phyloP scores from a whole-genome alignment of 495 filamentous ascomycete species.

The Hypomontagnella submonticulosa region DNA sequence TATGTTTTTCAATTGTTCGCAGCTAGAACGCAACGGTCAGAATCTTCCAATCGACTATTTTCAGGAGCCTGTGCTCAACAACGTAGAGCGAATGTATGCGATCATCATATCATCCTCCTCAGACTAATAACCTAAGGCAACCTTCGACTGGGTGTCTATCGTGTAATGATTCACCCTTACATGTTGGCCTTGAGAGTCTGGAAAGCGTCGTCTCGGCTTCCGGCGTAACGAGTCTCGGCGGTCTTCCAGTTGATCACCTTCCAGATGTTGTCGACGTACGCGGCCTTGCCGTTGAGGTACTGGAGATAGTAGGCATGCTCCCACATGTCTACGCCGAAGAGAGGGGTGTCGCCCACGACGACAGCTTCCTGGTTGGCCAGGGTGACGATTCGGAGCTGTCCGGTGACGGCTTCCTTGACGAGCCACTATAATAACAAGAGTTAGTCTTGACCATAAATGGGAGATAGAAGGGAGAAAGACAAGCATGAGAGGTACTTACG shows the following conservation, averaged over 20 bases:
- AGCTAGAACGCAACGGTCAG: too few species aligned
- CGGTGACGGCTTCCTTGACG: slow-evolving; percentile 84
- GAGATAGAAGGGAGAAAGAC: background rate
- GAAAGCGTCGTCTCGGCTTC: slow-evolving; percentile 51
- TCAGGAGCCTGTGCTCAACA: background rate
- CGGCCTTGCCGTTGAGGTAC: slow-evolving; percentile 98
- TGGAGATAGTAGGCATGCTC: slow-evolving; percentile 80
- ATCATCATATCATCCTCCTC: background rate
- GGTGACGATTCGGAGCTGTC: slow-evolving; percentile 76
- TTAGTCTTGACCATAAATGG: slow-evolving; percentile 10
- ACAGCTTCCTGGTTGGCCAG: slow-evolving; percentile 96
- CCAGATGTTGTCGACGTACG: slow-evolving; percentile 97
- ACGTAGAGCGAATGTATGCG: background rate
- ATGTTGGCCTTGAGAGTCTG: slow-evolving; percentile 49
- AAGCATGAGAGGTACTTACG: slow-evolving; percentile 23
- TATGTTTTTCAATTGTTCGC: too few species aligned
- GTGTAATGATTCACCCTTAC: slow-evolving; percentile 22
- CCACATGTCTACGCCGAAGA: slow-evolving; percentile 97
- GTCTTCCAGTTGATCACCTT: slow-evolving; percentile 98
- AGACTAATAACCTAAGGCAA: background rate
- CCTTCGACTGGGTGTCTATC: background rate
- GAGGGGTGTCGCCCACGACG: slow-evolving; percentile 82
- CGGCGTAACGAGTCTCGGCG: slow-evolving; percentile 81
- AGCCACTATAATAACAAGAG: slow-evolving; percentile 65
- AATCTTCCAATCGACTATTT: background rate